These are phyloP conservation scores for Exophiala viscosa DNA, from an alignment of 2,329 filamentous ascomycete species.

Conservation along the genomic window DNA sequence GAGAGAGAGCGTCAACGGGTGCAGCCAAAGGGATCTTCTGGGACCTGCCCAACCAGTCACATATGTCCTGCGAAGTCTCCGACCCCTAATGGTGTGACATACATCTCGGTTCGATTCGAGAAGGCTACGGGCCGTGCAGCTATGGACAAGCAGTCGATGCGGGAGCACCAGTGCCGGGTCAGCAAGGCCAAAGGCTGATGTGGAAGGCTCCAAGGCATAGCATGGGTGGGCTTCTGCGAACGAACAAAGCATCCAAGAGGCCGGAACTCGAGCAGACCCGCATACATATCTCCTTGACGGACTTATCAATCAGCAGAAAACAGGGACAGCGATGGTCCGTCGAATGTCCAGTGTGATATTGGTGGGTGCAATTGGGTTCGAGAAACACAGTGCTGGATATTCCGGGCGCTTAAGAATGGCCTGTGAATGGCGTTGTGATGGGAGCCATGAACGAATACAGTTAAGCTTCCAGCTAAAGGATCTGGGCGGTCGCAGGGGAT, in stretches of 20 bases:
- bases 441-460: slow-evolving; percentile 5
- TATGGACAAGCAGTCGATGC: not conserved
- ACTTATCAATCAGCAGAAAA: not conserved
- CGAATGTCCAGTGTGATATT: slow-evolving; percentile 4
- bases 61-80: not conserved
- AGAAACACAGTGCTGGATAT: slow-evolving; percentile 3
- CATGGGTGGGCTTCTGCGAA: not conserved
- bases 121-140: slow-evolving; percentile 1
- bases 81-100: not conserved
- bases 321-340: not conserved
- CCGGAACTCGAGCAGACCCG: too few relatives aligned
- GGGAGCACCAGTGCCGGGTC: not conserved
- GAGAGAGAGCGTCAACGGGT: slow-evolving; percentile 3
- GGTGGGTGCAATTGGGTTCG: slow-evolving; percentile 1
- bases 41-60: not conserved
- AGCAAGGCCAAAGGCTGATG: not conserved
- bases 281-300: not conserved
- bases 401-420: slow-evolving; percentile 16
- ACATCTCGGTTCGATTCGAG: not conserved
- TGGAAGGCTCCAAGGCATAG: not conserved
- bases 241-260: not conserved
- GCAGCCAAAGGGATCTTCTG: slow-evolving; percentile 4
- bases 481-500: slow-evolving; percentile 1
- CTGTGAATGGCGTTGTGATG: slow-evolving; percentile 11
- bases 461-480: slow-evolving; percentile 9